Evolutionary conservation across 1,284 basidiomycete species (phyloP).

Genomic region (Boletus albobrunnescens): DNA sequence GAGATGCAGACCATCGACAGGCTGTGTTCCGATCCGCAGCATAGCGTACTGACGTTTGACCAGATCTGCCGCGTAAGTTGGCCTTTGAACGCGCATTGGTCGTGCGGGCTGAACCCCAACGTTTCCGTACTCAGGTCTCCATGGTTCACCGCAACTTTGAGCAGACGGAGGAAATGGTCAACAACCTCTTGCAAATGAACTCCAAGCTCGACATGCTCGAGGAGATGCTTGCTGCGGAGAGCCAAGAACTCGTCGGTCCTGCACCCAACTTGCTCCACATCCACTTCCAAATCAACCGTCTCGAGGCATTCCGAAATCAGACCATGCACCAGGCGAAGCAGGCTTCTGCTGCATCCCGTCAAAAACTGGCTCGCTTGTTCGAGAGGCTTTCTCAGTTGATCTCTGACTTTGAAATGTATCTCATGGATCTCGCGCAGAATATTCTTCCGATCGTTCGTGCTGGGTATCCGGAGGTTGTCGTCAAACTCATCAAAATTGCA

Average conservation of each 20-base stretch:
- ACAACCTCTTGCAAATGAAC: conserved; percentile 87
- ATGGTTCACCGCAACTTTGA: conserved; percentile 94
- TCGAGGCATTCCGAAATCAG: conserved; percentile 92
- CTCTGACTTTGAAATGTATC: conserved; percentile 82
- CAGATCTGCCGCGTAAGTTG: conserved; percentile 82
- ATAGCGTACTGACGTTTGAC: conserved; percentile 78
- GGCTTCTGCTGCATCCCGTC: conserved; percentile 64
- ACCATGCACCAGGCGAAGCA: conserved; percentile 90
- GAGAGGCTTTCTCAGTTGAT: conserved; percentile 84
- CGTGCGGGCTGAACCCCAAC: conserved; percentile 3
- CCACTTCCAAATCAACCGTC: conserved; percentile 85
- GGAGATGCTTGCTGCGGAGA: conserved; percentile 74
- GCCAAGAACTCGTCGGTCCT: conserved; percentile 72
- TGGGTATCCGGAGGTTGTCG: conserved; percentile 80
- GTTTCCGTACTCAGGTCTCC: conserved; percentile 64
- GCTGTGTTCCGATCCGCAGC: conserved; percentile 70
- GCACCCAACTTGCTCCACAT: conserved; percentile 86
- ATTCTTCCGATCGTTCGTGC: conserved; percentile 79
- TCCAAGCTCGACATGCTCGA: conserved; percentile 78
- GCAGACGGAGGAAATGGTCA: conserved; percentile 93
- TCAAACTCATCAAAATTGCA: conserved; percentile 89
- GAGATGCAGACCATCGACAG: conserved; percentile 89
- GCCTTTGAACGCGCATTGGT: neutral
- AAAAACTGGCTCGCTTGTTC: conserved; percentile 77
- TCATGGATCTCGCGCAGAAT: conserved; percentile 74